phyloP scores from a whole-genome alignment of 495 filamentous ascomycete species.

The Annulohypoxylon nitens region DNA sequence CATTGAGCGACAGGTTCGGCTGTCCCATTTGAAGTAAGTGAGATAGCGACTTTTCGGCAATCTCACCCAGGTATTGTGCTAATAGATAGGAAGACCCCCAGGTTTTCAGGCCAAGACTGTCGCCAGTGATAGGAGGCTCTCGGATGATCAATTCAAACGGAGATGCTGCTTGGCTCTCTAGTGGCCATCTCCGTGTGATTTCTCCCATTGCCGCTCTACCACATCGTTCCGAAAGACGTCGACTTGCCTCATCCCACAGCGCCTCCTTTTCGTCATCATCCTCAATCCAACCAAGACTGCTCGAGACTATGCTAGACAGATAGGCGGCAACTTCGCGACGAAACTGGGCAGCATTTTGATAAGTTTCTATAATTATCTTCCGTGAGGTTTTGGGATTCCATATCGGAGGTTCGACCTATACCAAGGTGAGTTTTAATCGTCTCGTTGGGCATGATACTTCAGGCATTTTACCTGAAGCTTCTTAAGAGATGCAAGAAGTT shows the following conservation, averaged over 20 bases:
- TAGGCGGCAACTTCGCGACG: slow-evolving; percentile 67
- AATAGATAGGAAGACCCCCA: slow-evolving; percentile 92
- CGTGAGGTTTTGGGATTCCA: slow-evolving; percentile 54
- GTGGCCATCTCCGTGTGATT: slow-evolving; percentile 78
- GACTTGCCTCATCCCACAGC: slow-evolving; percentile 83
- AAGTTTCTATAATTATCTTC: slow-evolving; percentile 51
- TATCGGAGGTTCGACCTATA: slow-evolving; percentile 54
- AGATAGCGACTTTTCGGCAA: slow-evolving; percentile 53
- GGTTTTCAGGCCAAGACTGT: slow-evolving; percentile 91
- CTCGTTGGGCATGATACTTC: not conserved
- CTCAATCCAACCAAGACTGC: slow-evolving; percentile 78
- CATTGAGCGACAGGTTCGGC: slow-evolving; percentile 27
- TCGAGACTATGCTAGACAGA: slow-evolving; percentile 82
- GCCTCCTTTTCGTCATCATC: slow-evolving; percentile 77
- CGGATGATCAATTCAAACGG: slow-evolving; percentile 75
- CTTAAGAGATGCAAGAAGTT: slow-evolving; percentile 55
- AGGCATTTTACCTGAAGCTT: slow-evolving; percentile 50
- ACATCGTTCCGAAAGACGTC: slow-evolving; percentile 83
- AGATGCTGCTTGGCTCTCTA: slow-evolving; percentile 55
- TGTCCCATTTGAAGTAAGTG: slow-evolving; percentile 52
- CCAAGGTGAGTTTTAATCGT: slow-evolving; percentile 15
- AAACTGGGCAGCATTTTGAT: slow-evolving; percentile 46
- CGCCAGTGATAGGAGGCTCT: slow-evolving; percentile 87
- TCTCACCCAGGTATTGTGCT: slow-evolving; percentile 74
- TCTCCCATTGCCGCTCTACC: slow-evolving; percentile 81